phyloP scores from a whole-genome alignment of 1,284 basidiomycete genomes.

The Ceratobasidium sp. region DNA sequence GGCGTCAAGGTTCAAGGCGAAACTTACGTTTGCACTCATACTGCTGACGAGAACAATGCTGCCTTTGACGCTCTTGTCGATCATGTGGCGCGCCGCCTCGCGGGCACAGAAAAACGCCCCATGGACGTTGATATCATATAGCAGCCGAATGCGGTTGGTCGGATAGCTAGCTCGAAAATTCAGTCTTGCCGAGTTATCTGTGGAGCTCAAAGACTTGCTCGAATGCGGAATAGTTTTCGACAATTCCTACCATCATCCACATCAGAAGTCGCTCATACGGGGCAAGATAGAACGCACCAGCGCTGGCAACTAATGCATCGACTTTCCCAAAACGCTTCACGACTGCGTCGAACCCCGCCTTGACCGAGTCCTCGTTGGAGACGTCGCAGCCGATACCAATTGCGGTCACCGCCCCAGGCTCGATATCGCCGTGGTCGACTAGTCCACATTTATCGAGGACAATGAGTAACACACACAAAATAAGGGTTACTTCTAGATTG shows the following conservation, averaged over 20 bases:
- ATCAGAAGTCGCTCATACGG: constrained; percentile 37
- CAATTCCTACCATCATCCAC: constrained; percentile 69
- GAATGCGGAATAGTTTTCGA: constrained; percentile 91
- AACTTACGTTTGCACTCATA: constrained; percentile 88
- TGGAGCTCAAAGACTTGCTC: constrained; percentile 66
- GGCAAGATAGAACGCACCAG: constrained; percentile 66
- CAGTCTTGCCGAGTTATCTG: background rate
- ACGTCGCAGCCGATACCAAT: constrained; percentile 91
- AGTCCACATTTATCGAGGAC: constrained; percentile 54
- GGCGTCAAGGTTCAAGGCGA: background rate
- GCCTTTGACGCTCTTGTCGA: constrained; percentile 71
- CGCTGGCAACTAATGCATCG: constrained; percentile 89
- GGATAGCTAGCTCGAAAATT: constrained; percentile 71
- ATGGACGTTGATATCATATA: constrained; percentile 95
- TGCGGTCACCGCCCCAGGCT: constrained; percentile 73
- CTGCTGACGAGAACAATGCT: constrained; percentile 90
- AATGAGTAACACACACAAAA: background rate
- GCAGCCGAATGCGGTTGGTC: constrained; percentile 80
- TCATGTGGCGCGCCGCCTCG: constrained; percentile 88
- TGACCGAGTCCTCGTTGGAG: constrained; percentile 82
- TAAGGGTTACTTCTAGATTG: background rate
- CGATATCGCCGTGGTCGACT: constrained; percentile 72
- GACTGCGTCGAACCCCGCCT: constrained; percentile 75
- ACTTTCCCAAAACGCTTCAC: constrained; percentile 84
- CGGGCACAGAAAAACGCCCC: constrained; percentile 94